Conservation (phyloP, 2,329 filamentous ascomycete genomes). For the Plenodomus lindquistii region DNA sequence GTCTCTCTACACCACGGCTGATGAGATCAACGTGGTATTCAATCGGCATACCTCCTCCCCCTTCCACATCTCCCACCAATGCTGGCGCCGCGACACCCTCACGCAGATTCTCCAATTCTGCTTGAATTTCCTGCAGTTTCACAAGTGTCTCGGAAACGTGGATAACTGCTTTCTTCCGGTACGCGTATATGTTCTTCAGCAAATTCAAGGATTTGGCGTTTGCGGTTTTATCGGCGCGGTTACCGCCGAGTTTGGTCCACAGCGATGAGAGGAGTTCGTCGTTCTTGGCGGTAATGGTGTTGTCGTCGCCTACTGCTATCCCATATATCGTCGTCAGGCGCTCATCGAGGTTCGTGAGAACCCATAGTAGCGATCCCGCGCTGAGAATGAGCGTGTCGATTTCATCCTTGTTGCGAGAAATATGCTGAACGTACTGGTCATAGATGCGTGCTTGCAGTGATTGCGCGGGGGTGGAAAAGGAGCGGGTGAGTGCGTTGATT, state of each 20-base stretch:
- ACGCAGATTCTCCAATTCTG: constrained; percentile 70
- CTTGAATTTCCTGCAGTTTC: constrained; percentile 73
- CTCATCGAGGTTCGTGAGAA: constrained; percentile 70
- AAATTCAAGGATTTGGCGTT: constrained; percentile 67
- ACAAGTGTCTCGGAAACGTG: constrained; percentile 73
- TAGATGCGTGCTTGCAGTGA: constrained; percentile 58
- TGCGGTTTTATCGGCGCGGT: constrained; percentile 62
- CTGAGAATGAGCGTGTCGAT: constrained; percentile 70
- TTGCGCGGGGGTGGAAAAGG: constrained; percentile 54
- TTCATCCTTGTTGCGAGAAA: constrained; percentile 69
- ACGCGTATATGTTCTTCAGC: constrained; percentile 66
- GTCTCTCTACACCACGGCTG: constrained; percentile 69
- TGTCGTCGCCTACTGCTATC: constrained; percentile 67
- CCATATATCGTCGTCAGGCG: constrained; percentile 71
- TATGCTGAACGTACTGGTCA: constrained; percentile 76
- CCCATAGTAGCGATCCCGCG: constrained; percentile 67
- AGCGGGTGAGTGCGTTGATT: constrained; percentile 55
- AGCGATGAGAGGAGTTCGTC: constrained; percentile 70
- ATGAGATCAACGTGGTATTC: constrained; percentile 77
- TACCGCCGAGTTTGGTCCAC: constrained; percentile 76
- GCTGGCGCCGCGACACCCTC: constrained; percentile 71
- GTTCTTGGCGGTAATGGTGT: constrained; percentile 61
- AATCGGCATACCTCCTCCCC: constrained; percentile 59
- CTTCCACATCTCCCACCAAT: constrained; percentile 55
- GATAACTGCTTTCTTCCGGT: constrained; percentile 66